These are phyloP conservation scores for Gryganskiella cystojenkinii DNA, from an alignment of 192 early-diverging fungal genomes.

Conservation along the genomic window DNA sequence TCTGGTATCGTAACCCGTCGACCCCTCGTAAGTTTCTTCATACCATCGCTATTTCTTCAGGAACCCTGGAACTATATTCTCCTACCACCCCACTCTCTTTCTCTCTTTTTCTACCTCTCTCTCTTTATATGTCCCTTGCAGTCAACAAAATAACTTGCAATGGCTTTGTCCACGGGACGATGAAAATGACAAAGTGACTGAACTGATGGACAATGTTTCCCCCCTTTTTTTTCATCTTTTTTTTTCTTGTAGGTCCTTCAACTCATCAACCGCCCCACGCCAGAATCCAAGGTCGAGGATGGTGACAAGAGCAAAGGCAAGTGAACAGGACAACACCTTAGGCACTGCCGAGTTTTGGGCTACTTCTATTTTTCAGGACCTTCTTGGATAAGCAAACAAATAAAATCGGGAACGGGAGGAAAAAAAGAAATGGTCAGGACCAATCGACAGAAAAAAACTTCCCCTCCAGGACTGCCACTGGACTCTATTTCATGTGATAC, in stretches of 20 bases:
- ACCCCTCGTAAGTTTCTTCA: conserved; percentile 74
- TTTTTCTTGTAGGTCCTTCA: conserved; percentile 76
- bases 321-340: background rate
- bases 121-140: no score
- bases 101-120: background rate
- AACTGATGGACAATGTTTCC: conserved; percentile 6
- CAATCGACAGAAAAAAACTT: no score
- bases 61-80: background rate
- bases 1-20: conserved; percentile 98
- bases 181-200: background rate
- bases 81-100: background rate
- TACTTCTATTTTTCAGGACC: background rate
- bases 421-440: no score
- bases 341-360: no score
- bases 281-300: conserved; percentile 67
- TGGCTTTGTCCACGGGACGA: background rate
- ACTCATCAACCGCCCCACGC: conserved; percentile 90
- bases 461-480: no score
- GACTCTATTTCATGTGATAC: no score
- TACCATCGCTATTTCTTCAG: background rate
- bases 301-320: conserved; percentile 33
- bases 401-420: no score
- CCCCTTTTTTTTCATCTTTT: conserved; percentile 1
- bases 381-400: background rate
- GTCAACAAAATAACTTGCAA: no score